Conservation (phyloP, 2,329 filamentous ascomycete species). For the Paracorniculantispora psalliotae region DNA sequence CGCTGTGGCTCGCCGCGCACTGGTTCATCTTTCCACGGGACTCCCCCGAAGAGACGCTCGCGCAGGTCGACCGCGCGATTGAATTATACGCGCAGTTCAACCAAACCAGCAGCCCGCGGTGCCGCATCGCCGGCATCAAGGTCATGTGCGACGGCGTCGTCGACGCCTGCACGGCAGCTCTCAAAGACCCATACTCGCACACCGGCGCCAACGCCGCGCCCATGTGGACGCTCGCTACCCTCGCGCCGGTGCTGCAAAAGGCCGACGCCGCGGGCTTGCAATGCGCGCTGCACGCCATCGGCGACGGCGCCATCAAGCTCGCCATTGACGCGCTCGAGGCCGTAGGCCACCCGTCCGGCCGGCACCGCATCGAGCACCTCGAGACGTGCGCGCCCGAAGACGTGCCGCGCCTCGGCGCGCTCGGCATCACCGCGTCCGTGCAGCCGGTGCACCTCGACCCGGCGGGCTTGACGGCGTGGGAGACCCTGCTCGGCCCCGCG, state of each 20-base stretch:
- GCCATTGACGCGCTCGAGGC: slow-evolving; percentile 50
- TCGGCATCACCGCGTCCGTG: slow-evolving; percentile 57
- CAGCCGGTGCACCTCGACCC: slow-evolving; percentile 57
- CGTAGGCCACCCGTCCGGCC: slow-evolving; percentile 35
- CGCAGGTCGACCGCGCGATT: slow-evolving; percentile 40
- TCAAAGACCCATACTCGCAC: slow-evolving; percentile 52
- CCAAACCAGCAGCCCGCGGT: slow-evolving; percentile 28
- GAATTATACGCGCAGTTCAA: slow-evolving; percentile 30
- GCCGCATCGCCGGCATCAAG: slow-evolving; percentile 56
- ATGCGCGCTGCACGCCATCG: slow-evolving; percentile 25
- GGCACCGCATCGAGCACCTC: slow-evolving; percentile 60
- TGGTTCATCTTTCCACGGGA: slow-evolving; percentile 41
- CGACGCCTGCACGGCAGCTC: slow-evolving; percentile 57
- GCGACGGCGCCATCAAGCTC: slow-evolving; percentile 42
- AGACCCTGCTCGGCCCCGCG: slow-evolving; percentile 47
- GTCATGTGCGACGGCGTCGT: slow-evolving; percentile 59
- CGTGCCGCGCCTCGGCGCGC: slow-evolving; percentile 47
- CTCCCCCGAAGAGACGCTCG: slow-evolving; percentile 28
- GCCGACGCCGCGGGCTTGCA: slow-evolving; percentile 51
- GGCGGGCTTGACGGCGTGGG: slow-evolving; percentile 58
- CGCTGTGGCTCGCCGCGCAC: slow-evolving; percentile 43
- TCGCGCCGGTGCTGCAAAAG: slow-evolving; percentile 48
- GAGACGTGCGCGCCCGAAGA: slow-evolving; percentile 53
- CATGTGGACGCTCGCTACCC: slow-evolving; percentile 49
- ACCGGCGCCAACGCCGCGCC: slow-evolving; percentile 38